A percentile compares a stretch with the other conserved stretches of the same genome.
Evolutionary conservation across 768 basidiomycete genomes (phyloP).

Genomic region (Hygrophoropsis aurantiaca): DNA sequence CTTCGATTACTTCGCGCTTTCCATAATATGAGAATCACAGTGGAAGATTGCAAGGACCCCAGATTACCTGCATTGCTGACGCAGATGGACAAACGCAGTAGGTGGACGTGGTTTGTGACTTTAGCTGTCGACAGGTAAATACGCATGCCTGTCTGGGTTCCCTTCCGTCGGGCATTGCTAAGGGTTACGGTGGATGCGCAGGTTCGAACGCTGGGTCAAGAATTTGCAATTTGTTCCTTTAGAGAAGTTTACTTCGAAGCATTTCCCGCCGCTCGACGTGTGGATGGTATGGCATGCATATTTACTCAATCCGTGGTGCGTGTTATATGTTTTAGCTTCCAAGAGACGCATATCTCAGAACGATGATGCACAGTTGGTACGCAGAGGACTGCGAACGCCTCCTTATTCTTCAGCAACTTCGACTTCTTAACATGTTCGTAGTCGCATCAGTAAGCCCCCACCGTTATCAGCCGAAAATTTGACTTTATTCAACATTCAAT

Average conservation of each 20-base stretch:
- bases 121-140: conserved; percentile 41
- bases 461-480: background rate
- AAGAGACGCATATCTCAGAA: background rate
- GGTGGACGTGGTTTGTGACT: conserved; percentile 42
- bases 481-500: background rate
- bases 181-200: conserved; percentile 7
- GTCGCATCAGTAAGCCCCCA: conserved; percentile 25
- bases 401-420: conserved; percentile 19
- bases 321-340: background rate
- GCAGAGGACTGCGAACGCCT: conserved; percentile 34
- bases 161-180: background rate
- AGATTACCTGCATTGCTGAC: conserved; percentile 24
- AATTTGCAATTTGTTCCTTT: conserved; percentile 21
- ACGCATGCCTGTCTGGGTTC: conserved; percentile 1
- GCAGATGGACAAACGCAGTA: conserved; percentile 23
- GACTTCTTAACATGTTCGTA: conserved; percentile 24
- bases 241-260: conserved; percentile 22
- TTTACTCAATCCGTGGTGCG: conserved; percentile 37
- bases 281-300: conserved; percentile 46
- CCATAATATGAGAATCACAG: conserved; percentile 22
- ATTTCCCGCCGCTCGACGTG: conserved; percentile 38
- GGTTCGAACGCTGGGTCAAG: conserved; percentile 36
- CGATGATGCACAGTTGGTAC: conserved; percentile 24
- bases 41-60: conserved; percentile 28
- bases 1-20: conserved; percentile 34